Conservation (phyloP, 2,329 filamentous ascomycete genomes). For the Penicillium thymicola region DNA sequence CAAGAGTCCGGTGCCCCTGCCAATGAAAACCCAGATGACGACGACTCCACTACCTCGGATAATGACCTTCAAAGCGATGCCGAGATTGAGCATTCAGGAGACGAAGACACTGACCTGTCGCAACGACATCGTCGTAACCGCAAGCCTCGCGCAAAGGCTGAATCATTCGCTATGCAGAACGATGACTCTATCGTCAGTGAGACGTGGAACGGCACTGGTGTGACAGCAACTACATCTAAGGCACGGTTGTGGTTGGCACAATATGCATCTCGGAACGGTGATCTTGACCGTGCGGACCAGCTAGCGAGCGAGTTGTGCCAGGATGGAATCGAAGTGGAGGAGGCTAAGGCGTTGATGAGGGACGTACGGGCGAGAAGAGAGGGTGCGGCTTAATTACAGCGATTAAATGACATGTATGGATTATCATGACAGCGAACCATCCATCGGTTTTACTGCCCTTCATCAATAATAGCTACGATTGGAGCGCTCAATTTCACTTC, state of each 20-base stretch:
- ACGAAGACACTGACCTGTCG: conserved; percentile 46
- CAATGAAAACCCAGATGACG: conserved; percentile 24
- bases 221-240: conserved; percentile 86
- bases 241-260: conserved; percentile 91
- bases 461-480: conserved; percentile 1
- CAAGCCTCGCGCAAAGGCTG: conserved; percentile 39
- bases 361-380: conserved; percentile 79
- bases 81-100: conserved; percentile 34
- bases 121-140: conserved; percentile 57
- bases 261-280: conserved; percentile 70
- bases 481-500: neutral
- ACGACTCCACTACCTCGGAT: conserved; percentile 36
- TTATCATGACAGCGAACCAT: neutral
- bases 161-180: conserved; percentile 29
- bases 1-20: conserved; percentile 74
- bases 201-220: conserved; percentile 64
- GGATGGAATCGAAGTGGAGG: conserved; percentile 93
- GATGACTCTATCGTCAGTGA: conserved; percentile 39
- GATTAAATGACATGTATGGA: neutral
- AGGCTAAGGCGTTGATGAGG: conserved; percentile 87
- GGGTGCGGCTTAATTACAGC: conserved; percentile 14
- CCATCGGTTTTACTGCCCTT: neutral
- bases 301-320: conserved; percentile 89
- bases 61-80: conserved; percentile 34
- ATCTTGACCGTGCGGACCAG: conserved; percentile 72